Base-by-base conservation (phyloP, 176 grass and related monocot species). In the Hsuehochloa calcarea region DNA sequence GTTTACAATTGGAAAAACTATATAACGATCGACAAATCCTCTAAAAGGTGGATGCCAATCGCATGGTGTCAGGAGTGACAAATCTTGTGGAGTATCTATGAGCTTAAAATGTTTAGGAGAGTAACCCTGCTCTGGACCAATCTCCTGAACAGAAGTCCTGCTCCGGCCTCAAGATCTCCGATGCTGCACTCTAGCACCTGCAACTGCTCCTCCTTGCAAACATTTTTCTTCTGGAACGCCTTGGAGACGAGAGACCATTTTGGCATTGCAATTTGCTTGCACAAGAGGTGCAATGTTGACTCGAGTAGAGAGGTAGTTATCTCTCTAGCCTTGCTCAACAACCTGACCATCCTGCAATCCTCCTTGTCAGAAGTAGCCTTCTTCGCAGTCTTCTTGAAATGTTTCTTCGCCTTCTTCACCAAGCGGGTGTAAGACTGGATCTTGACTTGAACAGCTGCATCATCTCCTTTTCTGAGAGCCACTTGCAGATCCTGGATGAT, bases 261-360 rank as follows among this genome's bases (percentile, higher is more conserved):
- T 22, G 70, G 81, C 25, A 31, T 49, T 15, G 59, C 22, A 43
- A 85, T 81, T 80, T 91, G 77, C 70, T 78, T 74, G 8, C 34
- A 75, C n/a, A 91, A 82, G 15, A 89, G 77, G 19, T 74, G 31
- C 35, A 91, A 51, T 61, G 71, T 65, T 41, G 74, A 66, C 64
- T 87, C 82, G 12, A 93, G 41, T 45, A 93, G 78, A 91, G 88
- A 93, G 52, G 81, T 59, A 9, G 84, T 84, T 54, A 86, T 85
- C 62, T 72, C 89, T 77, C 87, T 96, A 27, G 91, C 89, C 73
- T 93, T 35, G 4, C 85, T 63, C 52, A 55, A 62, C 20, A 87
- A 41, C 11, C 37, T 45, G 13, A 73, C 58, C n/a, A 73, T 65
- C 22, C 12, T 56, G 54, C 49, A 62, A 17, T 65, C 71, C 16